Base-by-base conservation (phyloP, 176 grass and related monocot species). In the Carex kokanica region DNA sequence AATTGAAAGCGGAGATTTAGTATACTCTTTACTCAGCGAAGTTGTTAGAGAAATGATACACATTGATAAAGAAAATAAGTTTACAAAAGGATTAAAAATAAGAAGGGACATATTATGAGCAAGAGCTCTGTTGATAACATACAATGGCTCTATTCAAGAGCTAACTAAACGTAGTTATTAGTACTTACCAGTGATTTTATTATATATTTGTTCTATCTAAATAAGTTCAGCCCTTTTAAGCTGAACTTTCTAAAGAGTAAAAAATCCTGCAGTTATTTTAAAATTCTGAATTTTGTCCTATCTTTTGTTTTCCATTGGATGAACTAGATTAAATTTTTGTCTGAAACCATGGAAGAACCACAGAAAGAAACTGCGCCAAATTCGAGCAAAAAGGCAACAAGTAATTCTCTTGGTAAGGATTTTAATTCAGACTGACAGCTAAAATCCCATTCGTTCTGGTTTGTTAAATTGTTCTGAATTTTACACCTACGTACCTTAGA, bases 341-440 rank as follows among this genome's bases (percentile, higher is more conserved):
- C 82, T 80, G 83, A 72, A 53, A 84, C 57, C 25, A 86, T 94
- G 89, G 90, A 90, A 4, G 89, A 91, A 89, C 88, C 85, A 85
- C 79, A 60, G 63, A 96, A 96, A 90, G 92, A 87, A 89, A 65
- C 36, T 59, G 80, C 78, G 61, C 78, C 91, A 83, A 79, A 72
- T 54, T 47, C 25, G 10, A 85, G 85, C 86, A 74, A 52, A 51
- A 85, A 93, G 86, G 86, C 65, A 29, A 85, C n/a, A 43, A 93
- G 63, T 84, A 84, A 85, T 84, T 88, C 87, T 64, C 84, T 92
- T 83, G 91, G 93, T 96, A 93, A 73, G 85, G 73, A 53, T 62
- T 90, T 25, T 63, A 49, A 78, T 88, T 78, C 12, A 65, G 12
- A 32, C 1, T 32, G 4, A 65, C 27, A 65, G 27, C 27, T 31